Evolutionary conservation across 495 filamentous ascomycete species (phyloP), one percentile per base, ranked within the genome.

Genomic region (Penicillium cinerascens): DNA sequence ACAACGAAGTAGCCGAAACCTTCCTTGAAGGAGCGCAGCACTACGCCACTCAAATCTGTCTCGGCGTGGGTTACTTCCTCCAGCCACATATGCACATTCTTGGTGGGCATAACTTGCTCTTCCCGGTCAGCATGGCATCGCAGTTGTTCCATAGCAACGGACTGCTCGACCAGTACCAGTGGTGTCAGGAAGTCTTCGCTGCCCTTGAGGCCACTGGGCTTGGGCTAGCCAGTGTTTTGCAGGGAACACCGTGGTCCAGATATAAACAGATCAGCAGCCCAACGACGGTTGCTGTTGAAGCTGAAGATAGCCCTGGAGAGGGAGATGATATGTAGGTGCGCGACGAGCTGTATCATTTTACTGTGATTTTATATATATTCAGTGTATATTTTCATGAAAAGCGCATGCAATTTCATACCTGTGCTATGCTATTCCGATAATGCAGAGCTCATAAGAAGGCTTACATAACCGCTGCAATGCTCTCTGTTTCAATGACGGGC

Each of bases 41-140:
- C 27, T 52, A 47, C 43, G 51, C 56, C 17, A 44, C 51, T 20
- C 38, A 59, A 23, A 54, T 59, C 38, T 59, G 51, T 43, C 44
- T 40, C n/a, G 56, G 51, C 15, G 51, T 59, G 18, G 56, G 47
- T 4, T 59, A 51, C 39, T 59, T 59, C 43, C 13, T 59, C 18
- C 56, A 55, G 37, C 56, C 56, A 18, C 47, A 59, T 29, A 59
- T 59, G 51, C 56, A 59, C 25, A 59, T 55, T n/a, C 47, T 59
- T 9, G 56, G 56, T 18, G 51, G 56, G 7, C 51, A 59, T 42
- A 52, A 51, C 15, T 18, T 59, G 7, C 56, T 59, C 38, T 54
- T 59, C 40, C 56, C 56, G 20, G 23, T 55, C 25, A 15, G 51
- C 3, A 55, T 55, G 44, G 53, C 49, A 1, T 47, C 58, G 18